Percentiles rank a stretch among this genome's conserved stretches.
These are phyloP conservation scores for Solanum ahanhuiri DNA, from an alignment of 257 asterid species.

Conservation along the genomic window DNA sequence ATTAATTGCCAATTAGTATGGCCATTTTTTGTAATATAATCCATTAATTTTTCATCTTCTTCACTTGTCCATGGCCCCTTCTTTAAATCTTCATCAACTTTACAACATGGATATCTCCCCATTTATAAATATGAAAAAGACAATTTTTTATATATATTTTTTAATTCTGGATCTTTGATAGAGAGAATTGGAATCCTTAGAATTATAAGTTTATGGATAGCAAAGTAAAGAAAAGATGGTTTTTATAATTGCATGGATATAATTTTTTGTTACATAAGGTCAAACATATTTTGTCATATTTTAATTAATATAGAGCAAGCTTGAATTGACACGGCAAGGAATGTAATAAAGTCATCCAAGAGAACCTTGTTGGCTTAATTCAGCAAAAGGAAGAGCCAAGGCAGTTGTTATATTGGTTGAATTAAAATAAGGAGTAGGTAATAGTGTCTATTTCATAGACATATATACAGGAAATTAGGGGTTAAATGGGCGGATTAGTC, in stretches of 20 bases:
- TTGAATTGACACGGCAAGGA: conserved; percentile 6
- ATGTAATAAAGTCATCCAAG: not conserved
- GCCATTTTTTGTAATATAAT: conserved; percentile 16
- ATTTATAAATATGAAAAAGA: not conserved
- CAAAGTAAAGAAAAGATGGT: not conserved
- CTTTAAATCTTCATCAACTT: conserved; percentile 10
- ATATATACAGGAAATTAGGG: not conserved
- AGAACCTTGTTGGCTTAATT: not conserved
- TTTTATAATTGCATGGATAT: conserved; percentile 4
- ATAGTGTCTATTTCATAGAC: not conserved
- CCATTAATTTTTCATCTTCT: conserved; percentile 17
- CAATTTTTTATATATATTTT: too few relatives aligned
- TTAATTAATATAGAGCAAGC: not conserved
- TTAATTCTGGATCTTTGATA: not conserved
- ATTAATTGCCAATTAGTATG: conserved; percentile 25
- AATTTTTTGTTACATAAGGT: not conserved
- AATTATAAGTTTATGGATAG: not conserved
- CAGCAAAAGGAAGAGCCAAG: not conserved
- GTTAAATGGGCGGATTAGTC: not conserved
- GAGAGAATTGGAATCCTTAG: not conserved
- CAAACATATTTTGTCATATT: not conserved
- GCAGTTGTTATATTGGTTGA: not conserved
- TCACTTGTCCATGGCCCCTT: conserved; percentile 32
- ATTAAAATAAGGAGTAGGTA: not conserved
- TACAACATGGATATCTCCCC: conserved; percentile 14